Percentiles rank a stretch among this genome's conserved stretches.
These are phyloP conservation scores for Myriangium duriaei DNA, from an alignment of 2,329 filamentous ascomycete genomes.

Conservation along the genomic window DNA sequence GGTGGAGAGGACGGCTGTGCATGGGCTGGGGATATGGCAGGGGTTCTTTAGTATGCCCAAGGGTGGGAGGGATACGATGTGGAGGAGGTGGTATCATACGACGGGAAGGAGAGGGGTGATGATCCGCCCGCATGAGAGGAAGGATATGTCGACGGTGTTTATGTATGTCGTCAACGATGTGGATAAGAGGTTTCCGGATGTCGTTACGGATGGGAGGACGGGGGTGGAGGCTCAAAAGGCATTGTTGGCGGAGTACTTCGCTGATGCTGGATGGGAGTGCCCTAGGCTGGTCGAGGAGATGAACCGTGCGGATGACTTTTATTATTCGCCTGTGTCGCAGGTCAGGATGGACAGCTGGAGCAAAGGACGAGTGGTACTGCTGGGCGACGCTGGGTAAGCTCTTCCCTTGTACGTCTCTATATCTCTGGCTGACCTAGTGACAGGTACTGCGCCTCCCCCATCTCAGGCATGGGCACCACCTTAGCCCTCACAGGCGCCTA, in stretches of 20 bases:
- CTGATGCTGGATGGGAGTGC: conserved; percentile 19
- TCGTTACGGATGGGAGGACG: conserved; percentile 12
- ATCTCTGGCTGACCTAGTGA: not conserved
- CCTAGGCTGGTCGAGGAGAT: conserved; percentile 17
- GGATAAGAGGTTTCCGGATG: conserved; percentile 14
- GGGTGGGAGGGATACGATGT: conserved; percentile 16
- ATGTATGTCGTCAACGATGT: conserved; percentile 16
- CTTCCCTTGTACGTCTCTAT: not conserved
- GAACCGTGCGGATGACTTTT: conserved; percentile 21
- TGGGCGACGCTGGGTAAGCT: conserved; percentile 20
- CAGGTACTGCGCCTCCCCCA: conserved; percentile 20
- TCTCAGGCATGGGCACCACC: conserved; percentile 25
- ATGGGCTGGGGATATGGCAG: conserved; percentile 18
- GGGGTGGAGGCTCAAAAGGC: conserved; percentile 17
- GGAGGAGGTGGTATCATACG: conserved; percentile 22
- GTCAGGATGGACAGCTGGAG: conserved; percentile 20
- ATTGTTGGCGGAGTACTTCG: conserved; percentile 18
- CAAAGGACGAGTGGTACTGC: conserved; percentile 19
- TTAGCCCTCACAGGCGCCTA: conserved; percentile 24
- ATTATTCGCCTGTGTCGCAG: conserved; percentile 21
- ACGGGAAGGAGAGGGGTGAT: conserved; percentile 19
- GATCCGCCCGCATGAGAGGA: conserved; percentile 18
- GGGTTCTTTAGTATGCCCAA: conserved; percentile 22
- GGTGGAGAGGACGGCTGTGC: conserved; percentile 13
- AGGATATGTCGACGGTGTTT: conserved; percentile 16